Base-by-base conservation (phyloP, 176 grass and related monocot species). In the Areca catechu region DNA sequence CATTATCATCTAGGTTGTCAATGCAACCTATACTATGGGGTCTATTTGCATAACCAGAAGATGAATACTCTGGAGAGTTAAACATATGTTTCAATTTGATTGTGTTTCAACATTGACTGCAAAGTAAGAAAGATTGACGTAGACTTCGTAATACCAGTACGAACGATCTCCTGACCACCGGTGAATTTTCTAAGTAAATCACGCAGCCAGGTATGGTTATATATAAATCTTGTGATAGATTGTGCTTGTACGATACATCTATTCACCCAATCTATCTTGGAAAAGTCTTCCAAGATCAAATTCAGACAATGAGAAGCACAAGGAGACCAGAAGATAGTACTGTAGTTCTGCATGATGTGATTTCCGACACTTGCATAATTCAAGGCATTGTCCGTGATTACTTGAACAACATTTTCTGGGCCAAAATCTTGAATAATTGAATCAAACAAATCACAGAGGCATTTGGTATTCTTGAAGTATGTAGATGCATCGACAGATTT, bases 371-470 rank as follows among this genome's bases (percentile, higher is more conserved):
- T 96, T 17, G 79, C 71, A 4, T 90, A 96, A 70, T 84, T 84
- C 61, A 90, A 81, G 60, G 83, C 76, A 63, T 74, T 82, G 57
- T 96, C 86, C 1, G 66, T 79, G 34, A 88, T 88, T 57, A 96
- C 78, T 74, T 96, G 92, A 48, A 96, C 92, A 52, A 96, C 92
- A 75, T 96, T 88, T 29, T 90, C 92, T 49, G 74, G 83, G 20
- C 92, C 92, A 74, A 90, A 79, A 58, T 90, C 80, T 72, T 76
- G 92, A 74, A 96, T 90, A 73, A 96, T 83, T 43, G 89, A 89
- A 63, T 96, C 77, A n/a, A 96, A 96, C 10, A 90, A 77, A 53
- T 96, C 92, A 4, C 82, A 96, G 50, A 90, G 47, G 22, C 72
- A 78, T 67, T 87, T 87, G 25, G 85, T 58, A 61, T 69, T 90